These are phyloP conservation scores for Cerioporus squamosus DNA, from an alignment of 1,284 basidiomycete species.

Conservation along the genomic window DNA sequence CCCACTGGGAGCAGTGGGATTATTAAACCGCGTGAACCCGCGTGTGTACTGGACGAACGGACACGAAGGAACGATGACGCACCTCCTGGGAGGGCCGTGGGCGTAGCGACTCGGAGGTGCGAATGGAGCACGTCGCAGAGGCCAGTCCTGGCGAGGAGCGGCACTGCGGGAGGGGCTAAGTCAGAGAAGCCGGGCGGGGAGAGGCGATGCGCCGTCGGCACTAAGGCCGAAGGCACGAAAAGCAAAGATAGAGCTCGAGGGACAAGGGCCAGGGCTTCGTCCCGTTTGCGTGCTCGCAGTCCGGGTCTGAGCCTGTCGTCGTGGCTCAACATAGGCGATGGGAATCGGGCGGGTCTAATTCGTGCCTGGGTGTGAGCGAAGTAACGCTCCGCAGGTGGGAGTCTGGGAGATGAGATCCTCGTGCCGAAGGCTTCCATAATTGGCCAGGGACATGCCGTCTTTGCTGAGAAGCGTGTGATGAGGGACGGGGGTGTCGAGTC, in stretches of 20 bases:
- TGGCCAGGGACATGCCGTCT: constrained; percentile 7
- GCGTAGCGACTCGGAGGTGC: background rate
- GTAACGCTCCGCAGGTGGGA: constrained; percentile 8
- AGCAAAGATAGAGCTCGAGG: constrained; percentile 14
- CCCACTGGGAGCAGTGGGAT: background rate
- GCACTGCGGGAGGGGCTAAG: constrained; percentile 1
- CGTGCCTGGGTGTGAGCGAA: constrained; percentile 17
- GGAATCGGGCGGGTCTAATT: constrained; percentile 13
- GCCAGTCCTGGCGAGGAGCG: background rate
- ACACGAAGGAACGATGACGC: constrained; percentile 2
- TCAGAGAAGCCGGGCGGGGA: background rate
- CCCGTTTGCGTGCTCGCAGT: background rate
- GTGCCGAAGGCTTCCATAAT: constrained; percentile 16
- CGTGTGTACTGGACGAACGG: constrained; percentile 1
- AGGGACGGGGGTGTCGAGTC: background rate
- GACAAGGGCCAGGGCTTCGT: too few relatives aligned
- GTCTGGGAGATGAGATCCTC: constrained; percentile 10
- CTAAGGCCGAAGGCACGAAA: background rate
- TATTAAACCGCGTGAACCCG: constrained; percentile 2
- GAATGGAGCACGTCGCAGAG: background rate
- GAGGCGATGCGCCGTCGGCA: background rate
- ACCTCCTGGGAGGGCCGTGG: background rate
- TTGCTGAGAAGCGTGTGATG: background rate
- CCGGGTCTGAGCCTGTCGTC: constrained; percentile 3
- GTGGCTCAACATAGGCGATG: constrained; percentile 15